A percentile compares a stretch with the other conserved stretches of the same genome.
phyloP scores from a whole-genome alignment of 345 rosid species.

The Salix brachista region DNA sequence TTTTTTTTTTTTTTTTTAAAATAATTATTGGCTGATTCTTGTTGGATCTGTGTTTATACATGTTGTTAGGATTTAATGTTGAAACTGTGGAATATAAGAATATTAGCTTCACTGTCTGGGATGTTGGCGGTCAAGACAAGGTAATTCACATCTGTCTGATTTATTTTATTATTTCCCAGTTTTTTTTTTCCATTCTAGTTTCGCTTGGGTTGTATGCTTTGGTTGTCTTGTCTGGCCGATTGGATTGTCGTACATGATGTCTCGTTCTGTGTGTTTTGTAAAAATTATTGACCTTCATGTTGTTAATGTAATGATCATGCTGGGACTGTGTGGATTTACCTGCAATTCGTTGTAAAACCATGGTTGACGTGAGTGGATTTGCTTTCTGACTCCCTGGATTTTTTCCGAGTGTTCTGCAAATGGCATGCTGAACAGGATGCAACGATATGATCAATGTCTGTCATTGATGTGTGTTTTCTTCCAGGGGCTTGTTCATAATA shows the following conservation, averaged over 20 bases:
- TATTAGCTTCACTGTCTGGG: constrained; percentile 12
- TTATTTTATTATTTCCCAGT: not conserved
- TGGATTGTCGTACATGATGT: too few relatives aligned
- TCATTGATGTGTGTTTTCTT: not conserved
- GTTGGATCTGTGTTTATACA: too few relatives aligned
- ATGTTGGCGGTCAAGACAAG: constrained; percentile 11
- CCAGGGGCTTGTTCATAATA: not conserved
- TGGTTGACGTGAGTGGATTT: not conserved
- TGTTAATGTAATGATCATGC: not conserved
- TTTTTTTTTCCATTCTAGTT: not conserved
- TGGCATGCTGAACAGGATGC: not conserved
- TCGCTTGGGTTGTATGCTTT: not conserved
- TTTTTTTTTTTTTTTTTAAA: not conserved
- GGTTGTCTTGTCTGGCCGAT: too few relatives aligned
- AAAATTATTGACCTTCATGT: too few relatives aligned
- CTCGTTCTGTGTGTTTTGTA: not conserved
- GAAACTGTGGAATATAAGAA: constrained; percentile 9
- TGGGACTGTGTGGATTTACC: not conserved
- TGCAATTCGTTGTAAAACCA: not conserved
- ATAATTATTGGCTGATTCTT: not conserved
- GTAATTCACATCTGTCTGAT: not conserved
- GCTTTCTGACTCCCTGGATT: not conserved
- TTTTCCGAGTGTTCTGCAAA: not conserved
- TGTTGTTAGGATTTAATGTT: constrained; percentile 5
- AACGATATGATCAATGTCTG: not conserved